These are phyloP conservation scores for Curvularia eragrostidis DNA, from an alignment of 2,329 filamentous ascomycete genomes.

Conservation along the genomic window DNA sequence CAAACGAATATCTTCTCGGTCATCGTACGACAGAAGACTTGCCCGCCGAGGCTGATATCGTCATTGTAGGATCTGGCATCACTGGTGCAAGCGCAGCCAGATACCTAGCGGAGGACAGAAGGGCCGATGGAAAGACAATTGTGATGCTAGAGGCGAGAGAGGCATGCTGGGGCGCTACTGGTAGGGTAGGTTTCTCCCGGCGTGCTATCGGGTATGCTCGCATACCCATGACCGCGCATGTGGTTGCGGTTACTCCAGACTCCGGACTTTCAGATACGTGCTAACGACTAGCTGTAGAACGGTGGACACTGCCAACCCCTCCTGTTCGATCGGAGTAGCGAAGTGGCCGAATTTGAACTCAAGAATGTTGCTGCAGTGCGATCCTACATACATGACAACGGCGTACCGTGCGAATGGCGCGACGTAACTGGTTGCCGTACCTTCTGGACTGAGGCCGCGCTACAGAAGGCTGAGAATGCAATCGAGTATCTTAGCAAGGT, in stretches of 20 bases:
- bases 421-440: constrained; percentile 68
- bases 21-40: constrained; percentile 71
- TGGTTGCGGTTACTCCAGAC: not conserved
- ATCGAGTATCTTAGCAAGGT: constrained; percentile 58
- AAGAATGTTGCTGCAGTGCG: constrained; percentile 69
- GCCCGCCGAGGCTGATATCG: constrained; percentile 68
- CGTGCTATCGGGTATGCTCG: not conserved
- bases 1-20: constrained; percentile 68
- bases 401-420: constrained; percentile 74
- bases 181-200: constrained; percentile 64
- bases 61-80: constrained; percentile 78
- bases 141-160: constrained; percentile 80
- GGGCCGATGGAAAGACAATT: constrained; percentile 59
- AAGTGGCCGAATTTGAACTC: constrained; percentile 74
- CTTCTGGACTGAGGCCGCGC: constrained; percentile 64
- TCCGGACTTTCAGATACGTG: not conserved
- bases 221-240: not conserved
- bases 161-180: constrained; percentile 83
- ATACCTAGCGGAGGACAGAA: constrained; percentile 60
- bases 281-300: constrained; percentile 47
- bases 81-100: constrained; percentile 75
- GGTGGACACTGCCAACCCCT: constrained; percentile 75
- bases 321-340: constrained; percentile 66
- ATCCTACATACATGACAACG: constrained; percentile 62
- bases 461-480: constrained; percentile 60